phyloP scores from a whole-genome alignment of 139 green algal genomes.

The Deuterostichococcus epilithicus region DNA sequence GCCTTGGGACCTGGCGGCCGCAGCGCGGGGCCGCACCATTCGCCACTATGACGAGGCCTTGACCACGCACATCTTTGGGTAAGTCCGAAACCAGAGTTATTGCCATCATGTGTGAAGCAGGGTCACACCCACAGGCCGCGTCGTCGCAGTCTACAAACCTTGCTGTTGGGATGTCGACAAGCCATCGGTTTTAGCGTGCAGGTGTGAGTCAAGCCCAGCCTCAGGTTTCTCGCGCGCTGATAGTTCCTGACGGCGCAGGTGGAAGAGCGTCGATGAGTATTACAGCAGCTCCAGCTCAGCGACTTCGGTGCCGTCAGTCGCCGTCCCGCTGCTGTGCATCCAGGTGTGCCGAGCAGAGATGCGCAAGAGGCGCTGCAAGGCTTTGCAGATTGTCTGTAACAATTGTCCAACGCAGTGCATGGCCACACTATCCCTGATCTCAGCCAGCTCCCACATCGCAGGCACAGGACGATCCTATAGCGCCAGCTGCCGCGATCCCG shows the following conservation, averaged over 20 bases:
- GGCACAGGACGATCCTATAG: slow-evolving; percentile 86
- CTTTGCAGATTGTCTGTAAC: neutral
- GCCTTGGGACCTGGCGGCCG: neutral
- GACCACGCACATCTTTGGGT: neutral
- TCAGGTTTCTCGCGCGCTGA: no score
- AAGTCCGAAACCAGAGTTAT: no score
- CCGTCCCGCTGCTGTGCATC: slow-evolving; percentile 67
- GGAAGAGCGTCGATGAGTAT: neutral
- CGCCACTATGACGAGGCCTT: neutral
- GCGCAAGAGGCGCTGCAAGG: neutral
- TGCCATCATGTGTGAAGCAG: no score
- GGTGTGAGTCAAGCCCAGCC: no score
- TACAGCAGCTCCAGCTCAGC: neutral
- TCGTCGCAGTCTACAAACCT: no score
- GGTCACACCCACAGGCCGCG: no score
- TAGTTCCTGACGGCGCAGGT: neutral
- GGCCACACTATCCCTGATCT: no score
- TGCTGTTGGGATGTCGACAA: no score
- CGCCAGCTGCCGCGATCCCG: slow-evolving; percentile 70
- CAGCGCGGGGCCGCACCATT: neutral
- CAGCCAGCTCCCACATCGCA: slow-evolving; percentile 15
- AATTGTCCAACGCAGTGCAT: no score
- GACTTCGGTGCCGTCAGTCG: neutral
- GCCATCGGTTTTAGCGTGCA: no score
- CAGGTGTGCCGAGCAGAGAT: slow-evolving; percentile 32